Evolutionary conservation across 495 filamentous ascomycete genomes (phyloP).

Genomic region (Jackrogersella multiformis): DNA sequence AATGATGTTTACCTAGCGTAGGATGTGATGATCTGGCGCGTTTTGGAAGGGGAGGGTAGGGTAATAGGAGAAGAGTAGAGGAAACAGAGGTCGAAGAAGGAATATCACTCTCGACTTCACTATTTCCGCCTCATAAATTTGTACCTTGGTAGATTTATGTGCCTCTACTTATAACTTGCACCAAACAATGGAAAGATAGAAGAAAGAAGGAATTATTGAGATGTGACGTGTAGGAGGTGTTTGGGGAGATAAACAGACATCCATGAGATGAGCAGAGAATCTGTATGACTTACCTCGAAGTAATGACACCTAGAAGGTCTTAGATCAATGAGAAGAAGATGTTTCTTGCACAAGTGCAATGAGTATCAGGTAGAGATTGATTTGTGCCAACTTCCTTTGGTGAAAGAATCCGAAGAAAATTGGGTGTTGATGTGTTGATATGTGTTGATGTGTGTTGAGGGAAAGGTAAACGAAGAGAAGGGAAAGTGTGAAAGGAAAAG

Average conservation of each 20-base stretch:
- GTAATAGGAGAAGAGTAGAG: background rate
- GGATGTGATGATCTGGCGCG: background rate
- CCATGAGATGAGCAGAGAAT: too few relatives aligned
- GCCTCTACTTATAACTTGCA: background rate
- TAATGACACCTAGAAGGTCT: background rate
- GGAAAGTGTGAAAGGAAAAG: background rate
- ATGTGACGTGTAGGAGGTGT: too few relatives aligned
- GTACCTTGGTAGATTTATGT: background rate
- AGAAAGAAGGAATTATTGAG: background rate
- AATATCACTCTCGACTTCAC: background rate
- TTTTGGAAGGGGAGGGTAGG: too few relatives aligned
- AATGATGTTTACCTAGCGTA: background rate
- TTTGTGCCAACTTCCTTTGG: background rate
- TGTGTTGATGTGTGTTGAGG: background rate
- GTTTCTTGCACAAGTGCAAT: background rate
- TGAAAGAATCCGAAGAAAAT: background rate
- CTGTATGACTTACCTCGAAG: constrained; percentile 1
- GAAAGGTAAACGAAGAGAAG: background rate
- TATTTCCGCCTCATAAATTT: background rate
- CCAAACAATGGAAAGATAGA: background rate
- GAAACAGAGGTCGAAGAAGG: background rate
- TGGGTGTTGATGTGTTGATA: background rate
- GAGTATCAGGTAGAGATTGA: background rate
- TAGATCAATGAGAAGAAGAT: background rate
- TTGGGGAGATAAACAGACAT: too few relatives aligned